Conservation (phyloP, 2,329 filamentous ascomycete genomes). For the Cercospora zeina region DNA sequence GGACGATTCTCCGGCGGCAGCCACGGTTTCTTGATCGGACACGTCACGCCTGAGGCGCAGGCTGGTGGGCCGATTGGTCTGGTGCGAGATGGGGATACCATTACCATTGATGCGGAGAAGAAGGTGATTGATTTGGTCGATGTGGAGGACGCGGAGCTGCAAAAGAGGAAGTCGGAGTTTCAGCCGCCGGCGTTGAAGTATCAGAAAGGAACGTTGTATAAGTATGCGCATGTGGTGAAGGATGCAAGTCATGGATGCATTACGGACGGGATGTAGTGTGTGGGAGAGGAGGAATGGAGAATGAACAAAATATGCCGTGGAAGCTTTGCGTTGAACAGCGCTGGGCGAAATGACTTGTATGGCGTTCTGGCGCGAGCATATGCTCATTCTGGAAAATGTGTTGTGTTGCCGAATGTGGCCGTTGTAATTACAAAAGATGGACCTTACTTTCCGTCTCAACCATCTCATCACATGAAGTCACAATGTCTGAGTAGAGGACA, state of each 20-base stretch:
- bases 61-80: slow-evolving; percentile 82
- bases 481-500: too few species aligned
- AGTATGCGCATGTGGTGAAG: slow-evolving; percentile 58
- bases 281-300: background rate
- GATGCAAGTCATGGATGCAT: slow-evolving; percentile 62
- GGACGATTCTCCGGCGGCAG: slow-evolving; percentile 77
- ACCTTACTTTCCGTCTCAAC: background rate
- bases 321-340: background rate
- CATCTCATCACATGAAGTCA: too few species aligned
- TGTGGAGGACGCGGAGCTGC: slow-evolving; percentile 64
- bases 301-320: background rate
- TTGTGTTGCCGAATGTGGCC: background rate
- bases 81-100: slow-evolving; percentile 75
- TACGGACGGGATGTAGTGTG: slow-evolving; percentile 47
- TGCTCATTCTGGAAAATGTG: background rate
- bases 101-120: slow-evolving; percentile 79
- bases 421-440: slow-evolving; percentile 2
- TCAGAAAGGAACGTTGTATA: slow-evolving; percentile 59
- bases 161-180: slow-evolving; percentile 53
- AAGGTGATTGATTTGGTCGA: slow-evolving; percentile 63
- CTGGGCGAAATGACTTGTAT: background rate
- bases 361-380: background rate
- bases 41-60: slow-evolving; percentile 84
- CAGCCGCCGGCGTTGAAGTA: slow-evolving; percentile 59
- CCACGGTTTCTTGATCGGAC: slow-evolving; percentile 84